A percentile compares a stretch with the other conserved stretches of the same genome.
phyloP scores from a whole-genome alignment of 257 asterid species.

The Solanum paucissectum region DNA sequence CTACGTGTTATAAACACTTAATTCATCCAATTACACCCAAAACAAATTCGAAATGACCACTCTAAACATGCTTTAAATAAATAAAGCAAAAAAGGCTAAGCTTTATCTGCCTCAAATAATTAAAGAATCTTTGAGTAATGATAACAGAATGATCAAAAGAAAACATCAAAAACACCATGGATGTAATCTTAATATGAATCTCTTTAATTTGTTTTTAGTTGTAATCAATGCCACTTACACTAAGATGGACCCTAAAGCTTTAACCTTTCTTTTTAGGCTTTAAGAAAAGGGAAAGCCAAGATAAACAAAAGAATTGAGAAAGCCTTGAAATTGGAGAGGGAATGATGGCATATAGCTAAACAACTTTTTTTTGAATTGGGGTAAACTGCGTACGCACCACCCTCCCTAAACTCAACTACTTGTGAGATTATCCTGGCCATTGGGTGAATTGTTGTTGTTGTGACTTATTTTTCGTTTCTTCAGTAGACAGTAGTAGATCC shows the following conservation, averaged over 20 bases:
- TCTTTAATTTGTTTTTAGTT: neutral
- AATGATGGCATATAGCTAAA: constrained; percentile 6
- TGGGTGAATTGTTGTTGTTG: neutral
- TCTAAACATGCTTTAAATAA: neutral
- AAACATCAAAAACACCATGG: constrained; percentile 7
- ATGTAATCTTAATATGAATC: constrained; percentile 5
- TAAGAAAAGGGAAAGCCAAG: neutral
- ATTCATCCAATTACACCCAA: neutral
- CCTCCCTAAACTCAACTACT: neutral
- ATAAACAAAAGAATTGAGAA: neutral
- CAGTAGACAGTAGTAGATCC: neutral
- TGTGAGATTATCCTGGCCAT: neutral
- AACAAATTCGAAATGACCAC: neutral
- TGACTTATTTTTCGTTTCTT: neutral
- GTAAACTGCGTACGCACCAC: neutral
- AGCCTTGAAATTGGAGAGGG: constrained; percentile 18
- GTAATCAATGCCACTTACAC: constrained; percentile 17
- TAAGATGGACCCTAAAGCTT: constrained; percentile 5
- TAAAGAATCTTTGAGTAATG: constrained; percentile 21
- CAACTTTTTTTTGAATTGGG: neutral
- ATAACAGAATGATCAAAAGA: constrained; percentile 12
- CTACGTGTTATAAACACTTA: neutral
- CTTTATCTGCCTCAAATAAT: neutral
- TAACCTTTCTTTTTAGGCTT: constrained; percentile 7
- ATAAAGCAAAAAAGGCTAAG: neutral